These are phyloP conservation scores for Vanilla planifolia DNA, from an alignment of 106 monocot species.

Conservation along the genomic window DNA sequence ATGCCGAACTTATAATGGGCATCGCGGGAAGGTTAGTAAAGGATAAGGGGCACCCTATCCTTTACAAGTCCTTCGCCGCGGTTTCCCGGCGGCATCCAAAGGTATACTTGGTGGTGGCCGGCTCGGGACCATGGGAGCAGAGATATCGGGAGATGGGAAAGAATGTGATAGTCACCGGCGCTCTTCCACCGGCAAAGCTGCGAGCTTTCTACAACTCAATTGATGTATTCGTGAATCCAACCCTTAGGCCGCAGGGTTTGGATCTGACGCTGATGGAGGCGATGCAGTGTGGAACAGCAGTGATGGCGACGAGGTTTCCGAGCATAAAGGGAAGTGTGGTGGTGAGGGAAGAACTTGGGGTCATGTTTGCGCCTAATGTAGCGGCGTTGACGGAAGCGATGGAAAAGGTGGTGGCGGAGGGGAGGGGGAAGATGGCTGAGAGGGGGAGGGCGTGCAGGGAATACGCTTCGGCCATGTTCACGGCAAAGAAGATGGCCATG, in stretches of 20 bases:
- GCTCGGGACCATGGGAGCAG: slow-evolving; percentile 81
- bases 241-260: slow-evolving; percentile 87
- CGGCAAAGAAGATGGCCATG: slow-evolving; percentile 81
- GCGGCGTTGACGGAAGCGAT: slow-evolving; percentile 44
- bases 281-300: slow-evolving; percentile 89
- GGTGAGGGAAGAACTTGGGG: slow-evolving; percentile 76
- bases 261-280: slow-evolving; percentile 97
- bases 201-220: slow-evolving; percentile 87
- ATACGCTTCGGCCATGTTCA: slow-evolving; percentile 71
- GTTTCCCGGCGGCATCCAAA: slow-evolving; percentile 24
- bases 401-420: slow-evolving; percentile 64
- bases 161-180: slow-evolving; percentile 49
- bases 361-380: slow-evolving; percentile 80
- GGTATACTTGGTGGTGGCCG: slow-evolving; percentile 70
- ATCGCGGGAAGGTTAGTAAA: slow-evolving; percentile 84
- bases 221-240: slow-evolving; percentile 94
- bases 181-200: slow-evolving; percentile 51
- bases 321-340: slow-evolving; percentile 85
- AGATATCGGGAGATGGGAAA: slow-evolving; percentile 59
- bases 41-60: slow-evolving; percentile 91
- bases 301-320: slow-evolving; percentile 79
- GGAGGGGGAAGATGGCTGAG: slow-evolving; percentile 38
- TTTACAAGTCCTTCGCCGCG: slow-evolving; percentile 63
- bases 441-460: slow-evolving; percentile 52
- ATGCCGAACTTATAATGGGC: slow-evolving; percentile 62